A percentile compares a stretch with the other conserved stretches of the same genome.
These are phyloP conservation scores for Asterochloris erici DNA, from an alignment of 139 green algal species.

Conservation along the genomic window DNA sequence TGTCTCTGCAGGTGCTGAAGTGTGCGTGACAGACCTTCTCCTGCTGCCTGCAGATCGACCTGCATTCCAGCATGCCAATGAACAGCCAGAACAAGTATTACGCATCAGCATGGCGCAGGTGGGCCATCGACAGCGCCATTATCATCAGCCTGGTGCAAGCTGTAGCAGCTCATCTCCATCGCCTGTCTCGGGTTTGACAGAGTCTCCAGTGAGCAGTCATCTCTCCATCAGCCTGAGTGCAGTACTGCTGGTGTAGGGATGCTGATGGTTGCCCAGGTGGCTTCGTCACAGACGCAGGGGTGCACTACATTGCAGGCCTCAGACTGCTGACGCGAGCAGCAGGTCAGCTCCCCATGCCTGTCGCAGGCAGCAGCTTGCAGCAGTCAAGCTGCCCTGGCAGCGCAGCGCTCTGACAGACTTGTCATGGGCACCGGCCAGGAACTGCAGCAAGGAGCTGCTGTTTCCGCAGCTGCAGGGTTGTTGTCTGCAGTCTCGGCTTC, in stretches of 20 bases:
- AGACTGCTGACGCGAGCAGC: constrained; percentile 26
- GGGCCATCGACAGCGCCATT: neutral
- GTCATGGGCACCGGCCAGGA: too few relatives aligned
- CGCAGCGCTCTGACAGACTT: too few relatives aligned
- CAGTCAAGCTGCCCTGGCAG: too few relatives aligned
- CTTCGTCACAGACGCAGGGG: constrained; percentile 48
- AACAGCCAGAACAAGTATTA: constrained; percentile 50
- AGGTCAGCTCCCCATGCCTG: neutral
- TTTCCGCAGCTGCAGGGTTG: too few relatives aligned
- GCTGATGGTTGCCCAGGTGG: constrained; percentile 39
- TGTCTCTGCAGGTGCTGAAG: neutral
- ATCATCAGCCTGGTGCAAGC: neutral
- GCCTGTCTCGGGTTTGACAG: neutral
- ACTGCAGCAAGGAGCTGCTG: too few relatives aligned
- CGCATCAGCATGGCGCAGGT: constrained; percentile 40
- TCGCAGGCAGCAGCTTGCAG: too few relatives aligned
- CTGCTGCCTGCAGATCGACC: constrained; percentile 22
- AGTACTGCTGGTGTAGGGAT: constrained; percentile 15
- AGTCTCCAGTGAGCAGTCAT: too few relatives aligned
- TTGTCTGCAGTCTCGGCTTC: too few relatives aligned
- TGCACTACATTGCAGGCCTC: constrained; percentile 57
- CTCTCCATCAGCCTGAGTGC: neutral
- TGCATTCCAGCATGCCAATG: constrained; percentile 48
- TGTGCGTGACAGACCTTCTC: neutral
- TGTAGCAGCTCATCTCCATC: neutral